Evolutionary conservation across 169 alveolate genomes (phyloP), one percentile per base, ranked within the genome.

Genomic region (Perkinsus chesapeaki): DNA sequence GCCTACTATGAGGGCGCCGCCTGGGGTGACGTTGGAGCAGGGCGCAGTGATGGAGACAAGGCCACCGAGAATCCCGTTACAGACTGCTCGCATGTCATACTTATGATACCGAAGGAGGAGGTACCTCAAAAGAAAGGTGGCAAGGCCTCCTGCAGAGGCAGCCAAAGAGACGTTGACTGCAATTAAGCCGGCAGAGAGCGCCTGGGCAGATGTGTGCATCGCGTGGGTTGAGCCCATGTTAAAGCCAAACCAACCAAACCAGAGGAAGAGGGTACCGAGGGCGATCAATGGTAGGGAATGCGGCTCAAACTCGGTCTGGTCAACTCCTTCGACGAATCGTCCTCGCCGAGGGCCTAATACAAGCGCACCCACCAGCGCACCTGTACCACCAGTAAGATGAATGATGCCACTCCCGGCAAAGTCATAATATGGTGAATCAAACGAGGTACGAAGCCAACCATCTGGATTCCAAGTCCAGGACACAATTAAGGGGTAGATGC

Each of bases 61-160:
- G 91, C 95, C 95, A 7, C 91, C 92, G 23, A 93, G 93, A 91
- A 93, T 93, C 91, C 95, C 95, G 72, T 93, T 93, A 60, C 93
- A 73, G 72, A 93, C 37, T 12, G 93, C 95, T 0, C 91, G 91
- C n/a, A 93, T 93, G 43, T 93, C 93, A 36, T 73, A 93, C 90
- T 73, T 91, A 60, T 60, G 82, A 60, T 60, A 23, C 31, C 23
- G 3, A 47, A 37, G 5, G 37, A 39, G n/a, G 3, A 91, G 3
- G 92, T 38, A 91, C 12, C 37, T 5, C 60, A 39, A 20, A n/a
- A 39, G 3, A 60, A 91, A 34, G 48, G 60, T 39, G 19, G 48
- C 3, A 31, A 91, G 36, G 38, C 60, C 48, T 3, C 92, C 92
- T 0, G 27, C 7, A 3, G 48, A 47, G 19, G 92, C 92, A 91